Evolutionary conservation across 306 rosid genomes (phyloP).

Genomic region (Aeschynomene evenia): DNA sequence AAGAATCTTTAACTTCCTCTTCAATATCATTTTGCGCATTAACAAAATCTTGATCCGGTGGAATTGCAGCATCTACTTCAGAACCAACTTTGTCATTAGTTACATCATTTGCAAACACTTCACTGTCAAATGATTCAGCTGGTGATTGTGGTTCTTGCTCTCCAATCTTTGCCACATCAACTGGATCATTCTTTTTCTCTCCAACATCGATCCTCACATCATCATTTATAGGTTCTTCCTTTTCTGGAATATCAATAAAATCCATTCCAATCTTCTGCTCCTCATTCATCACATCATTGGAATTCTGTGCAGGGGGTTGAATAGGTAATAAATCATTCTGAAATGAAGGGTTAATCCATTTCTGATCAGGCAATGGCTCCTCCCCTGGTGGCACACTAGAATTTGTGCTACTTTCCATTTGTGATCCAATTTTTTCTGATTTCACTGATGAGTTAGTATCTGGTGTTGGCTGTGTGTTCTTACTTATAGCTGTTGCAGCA

Average conservation of each 20-base stretch:
- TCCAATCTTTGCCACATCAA: conserved; percentile 25
- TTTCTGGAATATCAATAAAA: background rate
- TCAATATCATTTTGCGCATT: background rate
- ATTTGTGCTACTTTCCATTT: background rate
- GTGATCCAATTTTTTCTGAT: background rate
- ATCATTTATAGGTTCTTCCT: background rate
- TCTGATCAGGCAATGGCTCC: conserved; percentile 15
- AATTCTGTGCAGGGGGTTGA: background rate
- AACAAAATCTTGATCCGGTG: conserved; percentile 13
- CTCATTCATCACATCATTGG: background rate
- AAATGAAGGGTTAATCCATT: background rate
- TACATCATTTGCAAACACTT: conserved; percentile 19
- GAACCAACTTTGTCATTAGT: background rate
- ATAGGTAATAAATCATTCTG: conserved; percentile 13
- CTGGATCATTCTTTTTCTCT: conserved; percentile 19
- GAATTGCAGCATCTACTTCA: conserved; percentile 5
- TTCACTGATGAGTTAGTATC: conserved; percentile 11
- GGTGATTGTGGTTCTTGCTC: conserved; percentile 10
- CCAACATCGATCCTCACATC: background rate
- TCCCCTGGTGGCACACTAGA: background rate
- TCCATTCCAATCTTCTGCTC: background rate
- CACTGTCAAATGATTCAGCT: background rate
- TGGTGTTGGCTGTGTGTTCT: background rate
- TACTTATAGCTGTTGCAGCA: background rate
- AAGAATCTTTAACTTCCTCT: conserved; percentile 17